Evolutionary conservation across 164 flowering plant genomes (phyloP), one percentile per base, ranked within the genome.

Genomic region (Vitis riparia): DNA sequence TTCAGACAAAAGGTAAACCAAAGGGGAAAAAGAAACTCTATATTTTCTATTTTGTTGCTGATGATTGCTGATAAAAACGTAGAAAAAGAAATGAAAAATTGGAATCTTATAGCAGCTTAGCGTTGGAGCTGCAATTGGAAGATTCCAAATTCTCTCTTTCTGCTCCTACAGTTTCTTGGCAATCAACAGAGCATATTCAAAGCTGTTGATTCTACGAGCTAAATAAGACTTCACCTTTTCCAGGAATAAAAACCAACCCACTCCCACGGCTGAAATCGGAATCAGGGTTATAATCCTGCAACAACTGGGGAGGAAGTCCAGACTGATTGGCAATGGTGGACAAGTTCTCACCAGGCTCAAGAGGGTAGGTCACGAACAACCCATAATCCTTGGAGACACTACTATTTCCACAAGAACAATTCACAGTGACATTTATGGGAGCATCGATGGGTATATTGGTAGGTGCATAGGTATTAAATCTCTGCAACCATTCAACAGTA

Each of bases 321-420:
- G 49, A 60, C n/a, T 75, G 7, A 29, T 7, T 14, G 5, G 82
- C 79, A 48, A 83, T 61, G 1, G 79, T 68, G 0, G n/a, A 11
- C 80, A 80, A 60, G 63, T 0, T 78, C 16, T 86, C 85, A n/a
- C 66, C 77, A 1, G 73, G 63, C 2, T 76, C 76, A 67, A 86
- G 71, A 19, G 90, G 88, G 50, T 77, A 86, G 11, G 88, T 86
- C 47, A 81, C 56, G 47, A 86, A 86, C 78, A 86, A 63, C 70
- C 86, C 88, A 55, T 84, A 84, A 7, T 75, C 74, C 27, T 67
- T 68, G 5, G 76, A 63, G 27, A 86, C 78, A 13, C 16, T 48
- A 9, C 17, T 11, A 77, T 80, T 66, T 61, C 90, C 88, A 62
- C 90, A 86, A 9, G 79, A 81, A 55, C 90, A 84, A 72, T 81